Base-by-base conservation (phyloP, 2,329 filamentous ascomycete species). In the Aspergillus hiratsukae region DNA sequence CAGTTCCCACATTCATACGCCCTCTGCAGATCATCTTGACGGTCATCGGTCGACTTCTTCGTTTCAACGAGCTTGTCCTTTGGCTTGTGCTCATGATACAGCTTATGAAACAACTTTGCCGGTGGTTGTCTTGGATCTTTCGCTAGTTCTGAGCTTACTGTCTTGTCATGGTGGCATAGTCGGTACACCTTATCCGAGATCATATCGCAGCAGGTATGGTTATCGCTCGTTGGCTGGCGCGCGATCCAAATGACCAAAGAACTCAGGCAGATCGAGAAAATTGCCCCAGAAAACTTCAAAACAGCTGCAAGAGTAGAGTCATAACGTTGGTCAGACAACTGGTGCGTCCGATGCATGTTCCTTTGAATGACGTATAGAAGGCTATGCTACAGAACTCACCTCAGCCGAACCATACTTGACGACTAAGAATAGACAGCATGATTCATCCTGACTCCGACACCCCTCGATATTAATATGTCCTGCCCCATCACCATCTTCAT, bases 1-100 rank as follows among this genome's bases (percentile, higher is more conserved):
- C 88, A 92, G 52, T 82, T 84, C 1, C 88, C 88, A 67, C 87
- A 90, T 54, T 78, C 66, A 7, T 74, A 72, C 1, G 86, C 85
- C 48, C 75, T 78, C 41, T 82, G 71, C 27, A 88, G 67, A 29
- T 81, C 79, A 49, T 80, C 76, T 2, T 69, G 53, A 56, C 66
- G 21, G 54, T 64, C 43, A 55, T 61, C 56, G 41, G 28, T 54
- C 31, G 3, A 60, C 53, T 14, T 61, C 63, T 17, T 64, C 52
- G 28, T 61, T 53, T 51, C 66, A 64, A 3, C 65, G 60, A 48
- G 67, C 61, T 19, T 65, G 59, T 54, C 71, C 55, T 35, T 64
- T 58, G 11, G 66, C 57, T 54, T 67, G 3, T 74, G 64, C 37
- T 66, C 61, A 9, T 73, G 76, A 58, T 83, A 88, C 0, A 90